Base-by-base conservation (phyloP, 768 basidiomycete species). In the Wakefieldia striispora region DNA sequence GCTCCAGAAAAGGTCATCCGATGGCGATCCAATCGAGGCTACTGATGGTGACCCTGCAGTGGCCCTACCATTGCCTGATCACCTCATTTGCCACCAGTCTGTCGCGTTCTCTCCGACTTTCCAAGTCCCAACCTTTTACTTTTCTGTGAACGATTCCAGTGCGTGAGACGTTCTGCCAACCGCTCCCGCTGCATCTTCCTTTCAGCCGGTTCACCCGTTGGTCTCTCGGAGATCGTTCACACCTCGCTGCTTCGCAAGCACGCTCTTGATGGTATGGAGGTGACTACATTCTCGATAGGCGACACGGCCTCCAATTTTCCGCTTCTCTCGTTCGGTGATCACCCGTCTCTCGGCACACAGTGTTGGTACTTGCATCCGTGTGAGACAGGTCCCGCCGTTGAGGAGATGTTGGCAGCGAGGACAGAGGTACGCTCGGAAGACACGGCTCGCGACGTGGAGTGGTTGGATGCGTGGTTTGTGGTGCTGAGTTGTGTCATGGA, bases 281-380 rank as follows among this genome's bases (percentile, higher is more conserved):
- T 63, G 6, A 81, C 83, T 16, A 59, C 76, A 12, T 88, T 77
- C 61, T 81, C 79, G 17, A 65, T 89, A 36, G 76, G 76, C 20
- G 66, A 71, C 9, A 74, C 77, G 2, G 67, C 64, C 12, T 74
- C 80, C 2, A 66, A 80, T 6, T 87, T 92, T 59, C 89, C 93
- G 10, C 66, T 94, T 19, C 69, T 95, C 10, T 89, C 91, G 12
- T 90, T 91, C 58, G 88, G 88, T 9, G 93, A 95, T 49, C 93
- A 95, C 59, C 93, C 91, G 0, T 81, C 76, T 6, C 73, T 88
- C 26, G 85, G 83, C 19, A 80, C 72, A 3, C 83, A 85, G 9
- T 84, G 81, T 47, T 95, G 91, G 91, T 91, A 84, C 60, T 72
- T 95, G 34, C 93, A 95, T 64, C 93, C 93, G 10, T 95, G 93